A percentile compares a stretch with the other conserved stretches of the same genome.
Evolutionary conservation across 2,329 filamentous ascomycete genomes (phyloP).

Genomic region (Pestalotiopsis sp.): DNA sequence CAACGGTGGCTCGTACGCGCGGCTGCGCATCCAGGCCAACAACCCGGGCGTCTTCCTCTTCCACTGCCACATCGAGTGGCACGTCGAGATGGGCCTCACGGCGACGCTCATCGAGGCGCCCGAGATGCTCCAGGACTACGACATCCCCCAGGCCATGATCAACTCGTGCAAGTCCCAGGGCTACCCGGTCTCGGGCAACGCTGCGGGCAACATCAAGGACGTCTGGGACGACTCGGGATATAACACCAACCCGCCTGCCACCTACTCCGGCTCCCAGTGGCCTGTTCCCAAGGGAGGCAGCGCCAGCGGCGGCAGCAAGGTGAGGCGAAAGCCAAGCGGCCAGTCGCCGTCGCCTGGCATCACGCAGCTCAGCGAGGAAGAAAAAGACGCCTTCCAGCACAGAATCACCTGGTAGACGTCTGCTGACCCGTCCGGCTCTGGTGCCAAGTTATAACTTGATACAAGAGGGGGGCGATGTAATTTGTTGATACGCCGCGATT

Average conservation of each 20-base stretch:
- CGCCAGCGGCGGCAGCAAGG: not conserved
- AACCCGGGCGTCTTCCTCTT: constrained; percentile 60
- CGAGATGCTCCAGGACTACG: constrained; percentile 54
- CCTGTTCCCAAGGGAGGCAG: not conserved
- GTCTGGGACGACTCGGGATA: constrained; percentile 27
- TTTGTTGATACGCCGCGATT: no score
- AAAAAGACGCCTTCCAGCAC: not conserved
- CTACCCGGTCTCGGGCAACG: constrained; percentile 62
- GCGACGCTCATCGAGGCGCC: constrained; percentile 60
- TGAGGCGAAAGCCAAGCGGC: constrained; percentile 12
- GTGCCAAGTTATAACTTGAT: no score
- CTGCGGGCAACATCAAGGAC: constrained; percentile 51
- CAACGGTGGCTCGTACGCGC: constrained; percentile 45
- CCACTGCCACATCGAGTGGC: constrained; percentile 65
- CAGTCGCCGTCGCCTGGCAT: not conserved
- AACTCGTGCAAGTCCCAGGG: constrained; percentile 45
- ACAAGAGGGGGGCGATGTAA: no score
- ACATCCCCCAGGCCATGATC: constrained; percentile 62
- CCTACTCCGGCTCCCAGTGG: constrained; percentile 9
- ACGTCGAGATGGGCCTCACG: constrained; percentile 60
- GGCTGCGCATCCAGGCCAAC: constrained; percentile 53
- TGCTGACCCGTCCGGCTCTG: no score
- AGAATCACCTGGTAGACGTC: not conserved
- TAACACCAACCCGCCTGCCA: constrained; percentile 29
- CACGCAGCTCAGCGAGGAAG: not conserved